phyloP scores from a whole-genome alignment of 805 yeast species.

The Candida ponderosae region DNA sequence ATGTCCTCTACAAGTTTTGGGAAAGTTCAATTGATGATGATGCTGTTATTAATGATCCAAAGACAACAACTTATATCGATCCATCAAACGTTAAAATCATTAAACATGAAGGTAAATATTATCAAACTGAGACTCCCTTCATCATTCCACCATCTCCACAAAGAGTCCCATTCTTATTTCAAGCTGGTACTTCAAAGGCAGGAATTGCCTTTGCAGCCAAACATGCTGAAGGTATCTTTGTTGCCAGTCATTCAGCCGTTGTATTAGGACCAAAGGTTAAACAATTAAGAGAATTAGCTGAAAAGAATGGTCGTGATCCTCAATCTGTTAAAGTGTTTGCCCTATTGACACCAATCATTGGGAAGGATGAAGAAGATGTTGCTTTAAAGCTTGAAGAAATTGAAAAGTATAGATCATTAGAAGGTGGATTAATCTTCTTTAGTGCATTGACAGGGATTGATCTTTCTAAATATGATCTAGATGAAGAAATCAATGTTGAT shows the following conservation, averaged over 20 bases:
- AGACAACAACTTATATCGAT: conserved; percentile 22
- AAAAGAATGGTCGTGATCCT: conserved; percentile 25
- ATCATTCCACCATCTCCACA: conserved; percentile 34
- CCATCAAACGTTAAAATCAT: conserved; percentile 29
- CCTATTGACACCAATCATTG: conserved; percentile 28
- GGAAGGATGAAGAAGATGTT: conserved; percentile 33
- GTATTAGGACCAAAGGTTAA: conserved; percentile 21
- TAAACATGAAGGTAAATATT: conserved; percentile 31
- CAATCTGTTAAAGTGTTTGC: conserved; percentile 31
- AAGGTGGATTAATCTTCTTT: conserved; percentile 36
- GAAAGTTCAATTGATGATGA: conserved; percentile 34
- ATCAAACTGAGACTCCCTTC: conserved; percentile 31
- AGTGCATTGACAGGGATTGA: conserved; percentile 40
- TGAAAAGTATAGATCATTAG: conserved; percentile 26
- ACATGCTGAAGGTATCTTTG: conserved; percentile 34
- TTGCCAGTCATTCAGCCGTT: conserved; percentile 27
- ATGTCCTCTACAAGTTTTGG: conserved; percentile 31
- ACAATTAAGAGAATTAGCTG: conserved; percentile 26
- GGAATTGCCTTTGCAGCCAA: conserved; percentile 35
- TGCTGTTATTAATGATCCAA: conserved; percentile 17
- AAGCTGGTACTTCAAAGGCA: conserved; percentile 34
- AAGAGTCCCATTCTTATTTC: conserved; percentile 34
- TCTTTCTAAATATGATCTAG: conserved; percentile 26
- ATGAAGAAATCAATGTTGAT: conserved; percentile 5
- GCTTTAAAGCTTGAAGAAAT: conserved; percentile 24